Base-by-base conservation (phyloP, 495 filamentous ascomycete species). In the Annulohypoxylon moriforme region DNA sequence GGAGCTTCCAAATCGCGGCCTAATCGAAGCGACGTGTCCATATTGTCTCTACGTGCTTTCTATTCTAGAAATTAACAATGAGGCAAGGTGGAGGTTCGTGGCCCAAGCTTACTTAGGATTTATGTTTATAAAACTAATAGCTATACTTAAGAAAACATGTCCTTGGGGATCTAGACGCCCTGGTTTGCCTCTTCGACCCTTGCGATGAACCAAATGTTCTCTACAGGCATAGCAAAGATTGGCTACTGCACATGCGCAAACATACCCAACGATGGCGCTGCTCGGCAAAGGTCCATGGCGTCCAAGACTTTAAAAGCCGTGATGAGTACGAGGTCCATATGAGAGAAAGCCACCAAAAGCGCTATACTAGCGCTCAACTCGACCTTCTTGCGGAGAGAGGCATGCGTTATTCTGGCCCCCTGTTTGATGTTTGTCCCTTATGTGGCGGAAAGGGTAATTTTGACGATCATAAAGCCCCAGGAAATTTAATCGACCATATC, bases 1-100 rank as follows among this genome's bases (percentile, higher is more conserved):
- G 6, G 31, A 18, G n/a, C 6, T 4, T 31, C 31, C 31, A 18
- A 24, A n/a, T 22, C 53, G 14, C 1, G 9, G 18, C 53, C 10
- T 57, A 29, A 38, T 24, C 31, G 31, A 66, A 40, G 27, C 49
- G 11, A 66, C 63, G 11, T 66, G 63, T 14, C 63, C 52, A 4
- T 66, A 57, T 34, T 66, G 63, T 13, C 29, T 66, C 29, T 49
- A 66, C 14, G 52, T 50, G 11, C 63, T 66, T 40, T 36, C 63
- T 9, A 22, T 5, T 18, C 25, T 3, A 1, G 63, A 66, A 8
- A 29, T 58, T 1, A 49, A 27, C 10, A 34, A 58, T 49, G 63
- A 47, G 20, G 53, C 29, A 2, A 38, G 31, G 16, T 57, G 53
- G 53, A 38, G n/a, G 53, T 57, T 13, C 8, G 53, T 38, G n/a